Conservation (phyloP, 257 asterid genomes). For the Petunia axillaris region DNA sequence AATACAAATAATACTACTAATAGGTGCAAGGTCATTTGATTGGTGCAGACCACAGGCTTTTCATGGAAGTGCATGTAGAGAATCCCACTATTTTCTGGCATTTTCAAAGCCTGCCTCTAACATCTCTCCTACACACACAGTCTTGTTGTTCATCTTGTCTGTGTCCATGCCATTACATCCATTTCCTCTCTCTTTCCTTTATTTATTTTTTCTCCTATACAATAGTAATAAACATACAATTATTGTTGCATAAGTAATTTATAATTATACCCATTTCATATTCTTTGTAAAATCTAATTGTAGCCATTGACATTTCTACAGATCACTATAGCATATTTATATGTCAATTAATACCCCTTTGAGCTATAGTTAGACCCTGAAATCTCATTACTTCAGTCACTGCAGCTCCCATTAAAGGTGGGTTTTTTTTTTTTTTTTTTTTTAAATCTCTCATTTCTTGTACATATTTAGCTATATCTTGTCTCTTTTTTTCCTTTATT, state of each 20-base stretch:
- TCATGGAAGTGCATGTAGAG: not conserved
- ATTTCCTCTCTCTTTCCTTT: not conserved
- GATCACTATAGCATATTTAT: not conserved
- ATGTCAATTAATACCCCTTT: not conserved
- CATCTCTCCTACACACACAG: not conserved
- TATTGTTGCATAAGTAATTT: not conserved
- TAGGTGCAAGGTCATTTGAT: not conserved
- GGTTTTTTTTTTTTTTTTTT: not conserved
- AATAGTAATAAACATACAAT: not conserved
- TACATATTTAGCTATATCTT: not conserved
- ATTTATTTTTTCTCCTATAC: not conserved
- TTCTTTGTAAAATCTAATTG: not conserved
- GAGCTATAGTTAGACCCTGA: not conserved
- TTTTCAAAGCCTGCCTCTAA: constrained; percentile 2
- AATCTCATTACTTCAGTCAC: not conserved
- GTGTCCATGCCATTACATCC: constrained; percentile 16
- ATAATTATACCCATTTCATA: not conserved
- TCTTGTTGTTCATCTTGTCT: not conserved
- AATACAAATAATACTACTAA: not conserved
- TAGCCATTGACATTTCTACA: not conserved
- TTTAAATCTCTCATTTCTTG: not conserved
- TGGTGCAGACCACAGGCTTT: not conserved
- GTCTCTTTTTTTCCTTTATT: not conserved
- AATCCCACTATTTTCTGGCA: not conserved
- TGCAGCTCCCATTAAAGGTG: not conserved